Base-by-base conservation (phyloP, 441 rosid genomes). In the Viola pubescens region DNA sequence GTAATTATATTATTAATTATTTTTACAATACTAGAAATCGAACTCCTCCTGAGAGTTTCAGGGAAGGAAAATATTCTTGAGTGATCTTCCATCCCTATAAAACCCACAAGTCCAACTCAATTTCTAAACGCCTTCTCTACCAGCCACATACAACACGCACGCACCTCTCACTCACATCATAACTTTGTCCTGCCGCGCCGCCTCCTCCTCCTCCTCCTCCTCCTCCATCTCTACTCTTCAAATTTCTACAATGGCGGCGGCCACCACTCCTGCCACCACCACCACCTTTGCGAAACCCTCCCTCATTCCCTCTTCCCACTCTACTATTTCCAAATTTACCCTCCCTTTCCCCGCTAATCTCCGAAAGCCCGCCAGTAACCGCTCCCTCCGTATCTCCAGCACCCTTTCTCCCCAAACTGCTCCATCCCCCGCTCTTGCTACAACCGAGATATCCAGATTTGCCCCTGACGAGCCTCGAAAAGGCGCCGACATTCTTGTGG, bases 401-500 rank as follows among this genome's bases (percentile, higher is more conserved):
- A 61, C 81, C 5, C 55, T 64, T 13, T 37, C 7, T 13, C 66
- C 59, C 46, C 60, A 52, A 6, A 41, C 54, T n/a, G 62, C 42
- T 4, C 65, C 53, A 19, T 6, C 16, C 65, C 67, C 1, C 37
- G 16, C 58, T 4, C 12, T 34, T 3, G 58, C 12, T 9, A 13
- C 56, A 48, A 7, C 69, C 7, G 71, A 78, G 54, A 6, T 56
- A 44, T 67, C 89, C 19, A 69, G 94, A 44, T 89, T 73, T 13
- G 59, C 76, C 43, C 73, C 80, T 5, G 88, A 82, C n/a, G 77
- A 89, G 46, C 94, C 98, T 11, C 79, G 97, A 26, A 91, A 87
- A 69, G 98, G 98, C 0, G 84, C 97, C 2, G 98, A 91, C 62
- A 82, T 91, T 73, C 91, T 91, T 49, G 95, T 91, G 6, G 98